Evolutionary conservation across 768 basidiomycete genomes (phyloP), one percentile per base, ranked within the genome.

Genomic region (Amanita polypyramis): DNA sequence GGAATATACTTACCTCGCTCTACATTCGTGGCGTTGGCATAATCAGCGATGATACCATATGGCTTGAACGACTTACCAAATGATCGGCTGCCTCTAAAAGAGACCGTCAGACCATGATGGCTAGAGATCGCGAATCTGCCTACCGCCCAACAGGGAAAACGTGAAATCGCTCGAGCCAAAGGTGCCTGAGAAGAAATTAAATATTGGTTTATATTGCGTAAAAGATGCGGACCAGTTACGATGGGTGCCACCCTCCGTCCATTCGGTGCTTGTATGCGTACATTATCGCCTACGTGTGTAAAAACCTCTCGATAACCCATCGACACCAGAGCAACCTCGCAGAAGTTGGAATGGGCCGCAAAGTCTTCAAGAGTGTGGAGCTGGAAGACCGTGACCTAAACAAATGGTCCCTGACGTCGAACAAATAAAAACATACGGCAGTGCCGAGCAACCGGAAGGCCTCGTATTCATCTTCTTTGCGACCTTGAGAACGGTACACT

Each of bases 321-420:
- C 0, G 73, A 70, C 30, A 83, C 76, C 10, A 97, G 75, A 0
- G 79, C 72, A 8, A 95, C 70, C 62, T 96, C 92, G 68, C 85
- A 89, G 60, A 87, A 94, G 67, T 95, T 88, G 47, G 83, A 85
- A 60, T 96, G 93, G 0, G 92, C 89, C 2, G 88, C 68, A 60
- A 87, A 93, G 59, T 96, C 90, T 60, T 93, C 90, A 4, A 87
- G 73, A 1, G 84, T 87, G 53, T 88, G 86, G 8, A 87, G 66
- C 83, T 85, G 52, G 19, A 25, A 51, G 21, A 2, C 14, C 14
- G 15, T 20, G n/a, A 4, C 10, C 15, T 10, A 30, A 21, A 36
- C n/a, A 33, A 15, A n/a, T n/a, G 15, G 15, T 12, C 25, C 11
- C 11, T 12, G 2, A 15, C 4, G 8, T 25, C 19, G 42, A 23